phyloP scores from a whole-genome alignment of 768 basidiomycete species.

The Suillus sp. region DNA sequence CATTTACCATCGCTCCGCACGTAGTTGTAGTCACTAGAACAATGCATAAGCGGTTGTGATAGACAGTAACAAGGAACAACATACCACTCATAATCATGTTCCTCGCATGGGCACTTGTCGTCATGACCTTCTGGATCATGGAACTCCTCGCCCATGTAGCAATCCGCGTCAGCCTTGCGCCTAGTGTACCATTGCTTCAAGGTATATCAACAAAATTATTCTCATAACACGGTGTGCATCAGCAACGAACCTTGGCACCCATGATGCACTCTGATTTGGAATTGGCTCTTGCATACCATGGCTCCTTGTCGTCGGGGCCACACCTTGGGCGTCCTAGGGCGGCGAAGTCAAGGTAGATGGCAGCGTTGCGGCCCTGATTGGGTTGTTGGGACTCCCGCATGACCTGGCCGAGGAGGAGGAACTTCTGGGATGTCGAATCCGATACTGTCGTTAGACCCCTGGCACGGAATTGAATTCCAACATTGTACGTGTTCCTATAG shows the following conservation, averaged over 20 bases:
- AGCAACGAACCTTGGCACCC: conserved; percentile 80
- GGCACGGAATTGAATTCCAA: conserved; percentile 72
- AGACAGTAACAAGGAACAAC: conserved; percentile 18
- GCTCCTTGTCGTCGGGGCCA: conserved; percentile 70
- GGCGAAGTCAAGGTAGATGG: conserved; percentile 85
- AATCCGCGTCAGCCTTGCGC: conserved; percentile 79
- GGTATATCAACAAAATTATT: not conserved
- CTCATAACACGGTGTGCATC: not conserved
- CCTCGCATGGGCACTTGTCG: conserved; percentile 79
- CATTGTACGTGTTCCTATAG: conserved; percentile 65
- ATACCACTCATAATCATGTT: conserved; percentile 94
- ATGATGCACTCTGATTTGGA: conserved; percentile 78
- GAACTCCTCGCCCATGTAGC: conserved; percentile 91
- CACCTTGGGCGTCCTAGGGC: conserved; percentile 72
- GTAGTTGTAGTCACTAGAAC: conserved; percentile 85
- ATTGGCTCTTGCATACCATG: conserved; percentile 80
- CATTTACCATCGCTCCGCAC: conserved; percentile 75
- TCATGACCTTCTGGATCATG: conserved; percentile 82
- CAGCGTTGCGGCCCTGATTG: conserved; percentile 61
- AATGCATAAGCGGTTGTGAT: not conserved
- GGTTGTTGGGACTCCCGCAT: conserved; percentile 56
- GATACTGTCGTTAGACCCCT: conserved; percentile 85
- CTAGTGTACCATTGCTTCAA: conserved; percentile 90
- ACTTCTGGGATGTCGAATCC: conserved; percentile 96
- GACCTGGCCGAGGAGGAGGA: conserved; percentile 83